phyloP scores from a whole-genome alignment of 208 protist species.

The Wallacemonas sp. region DNA sequence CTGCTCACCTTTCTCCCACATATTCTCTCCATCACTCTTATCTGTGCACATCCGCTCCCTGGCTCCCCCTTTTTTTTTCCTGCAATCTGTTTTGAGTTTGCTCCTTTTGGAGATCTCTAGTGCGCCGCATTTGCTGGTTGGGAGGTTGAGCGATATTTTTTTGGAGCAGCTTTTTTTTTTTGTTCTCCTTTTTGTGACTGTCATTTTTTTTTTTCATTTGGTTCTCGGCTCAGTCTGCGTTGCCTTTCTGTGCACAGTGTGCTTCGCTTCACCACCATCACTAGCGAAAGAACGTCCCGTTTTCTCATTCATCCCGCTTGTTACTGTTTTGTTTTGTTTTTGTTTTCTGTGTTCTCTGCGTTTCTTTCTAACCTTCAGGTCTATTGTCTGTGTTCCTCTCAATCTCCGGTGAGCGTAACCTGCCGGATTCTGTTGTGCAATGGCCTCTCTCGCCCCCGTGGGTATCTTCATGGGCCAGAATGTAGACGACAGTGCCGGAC shows the following conservation, averaged over 20 bases:
- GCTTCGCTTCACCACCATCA: background rate
- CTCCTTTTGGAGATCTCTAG: no score
- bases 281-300: no score
- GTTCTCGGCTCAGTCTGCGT: background rate
- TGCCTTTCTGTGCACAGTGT: slow-evolving; percentile 10
- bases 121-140: no score
- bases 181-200: slow-evolving; percentile 5
- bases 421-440: background rate
- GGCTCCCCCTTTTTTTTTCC: no score
- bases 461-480: slow-evolving; percentile 37
- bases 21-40: no score
- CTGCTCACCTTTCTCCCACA: no score
- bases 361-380: background rate
- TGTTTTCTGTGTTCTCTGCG: background rate
- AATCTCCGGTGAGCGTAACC: background rate
- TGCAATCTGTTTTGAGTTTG: no score
- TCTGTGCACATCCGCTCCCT: no score
- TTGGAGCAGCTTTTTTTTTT: background rate
- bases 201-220: slow-evolving; percentile 17
- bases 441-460: slow-evolving; percentile 18
- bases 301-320: no score
- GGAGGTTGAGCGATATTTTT: no score
- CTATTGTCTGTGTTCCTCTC: background rate
- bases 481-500: slow-evolving; percentile 39
- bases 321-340: background rate